Base-by-base conservation (phyloP, 768 basidiomycete species). In the Leccinum incarnatum region DNA sequence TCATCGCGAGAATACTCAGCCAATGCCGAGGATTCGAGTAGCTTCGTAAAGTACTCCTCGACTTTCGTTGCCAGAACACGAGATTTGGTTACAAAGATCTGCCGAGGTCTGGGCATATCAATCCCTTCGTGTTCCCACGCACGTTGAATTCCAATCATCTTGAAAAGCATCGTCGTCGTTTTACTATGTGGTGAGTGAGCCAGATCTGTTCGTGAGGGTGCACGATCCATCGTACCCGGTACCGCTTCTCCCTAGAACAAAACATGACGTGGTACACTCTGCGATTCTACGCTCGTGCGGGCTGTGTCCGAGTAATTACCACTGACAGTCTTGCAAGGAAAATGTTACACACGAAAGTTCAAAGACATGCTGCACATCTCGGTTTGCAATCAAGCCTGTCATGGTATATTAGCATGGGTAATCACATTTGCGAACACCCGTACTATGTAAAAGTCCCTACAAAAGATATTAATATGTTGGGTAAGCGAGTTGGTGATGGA, bases 111-210 rank as follows among this genome's bases (percentile, higher is more conserved):
- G 1, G 72, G 66, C 40, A 76, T 69, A 15, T 68, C 73, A 8
- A 54, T 53, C 2, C 6, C 9, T 23, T 73, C 69, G 25, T 75
- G 59, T 40, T 80, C 69, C 72, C 79, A 85, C 2, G 81, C 76
- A n/a, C 80, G 73, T 62, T 90, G 85, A 7, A 88, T 82, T 2
- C 81, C 79, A 2, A 89, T 76, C 81, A 91, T 89, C 68, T 88
- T 89, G 75, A 86, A 87, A 1, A 91, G 74, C 80, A 91, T 88
- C 0, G 87, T 86, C 0, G 89, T 90, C 0, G 88, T 90, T 78
- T 89, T 89, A 1, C 88, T 88, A 45, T 19, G n/a, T 5, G 1
- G 6, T 17, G 12, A 21, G 21, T 64, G 48, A 59, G 57, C 12
- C 17, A 5, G n/a, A 12, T 2, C 15, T 21, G 12, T 42, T 52